A percentile compares a stretch with the other conserved stretches of the same genome.
These are phyloP conservation scores for Lichtheimia corymbifera DNA, from an alignment of 371 early-diverging fungal genomes.

Conservation along the genomic window DNA sequence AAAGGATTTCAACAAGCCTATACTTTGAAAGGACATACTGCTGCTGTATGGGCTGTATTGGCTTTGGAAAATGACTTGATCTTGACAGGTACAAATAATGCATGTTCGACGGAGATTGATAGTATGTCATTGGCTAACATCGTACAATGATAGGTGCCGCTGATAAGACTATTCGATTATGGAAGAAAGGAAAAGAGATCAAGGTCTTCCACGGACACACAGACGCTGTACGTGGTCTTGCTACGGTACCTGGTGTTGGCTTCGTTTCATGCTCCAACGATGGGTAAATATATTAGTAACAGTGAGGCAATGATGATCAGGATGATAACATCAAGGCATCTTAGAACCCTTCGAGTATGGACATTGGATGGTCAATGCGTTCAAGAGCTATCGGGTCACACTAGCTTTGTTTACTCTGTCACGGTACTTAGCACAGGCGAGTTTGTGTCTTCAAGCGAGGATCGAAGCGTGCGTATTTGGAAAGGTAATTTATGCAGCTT, in stretches of 20 bases:
- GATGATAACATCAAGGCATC: neutral
- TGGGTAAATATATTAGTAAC: constrained; percentile 44
- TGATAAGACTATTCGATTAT: constrained; percentile 89
- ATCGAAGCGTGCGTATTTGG: constrained; percentile 91
- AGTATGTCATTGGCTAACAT: neutral
- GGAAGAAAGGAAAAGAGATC: constrained; percentile 73
- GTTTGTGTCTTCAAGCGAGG: constrained; percentile 91
- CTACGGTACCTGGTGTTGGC: constrained; percentile 58
- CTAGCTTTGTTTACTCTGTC: constrained; percentile 91
- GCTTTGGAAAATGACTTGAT: constrained; percentile 69
- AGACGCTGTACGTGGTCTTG: constrained; percentile 89
- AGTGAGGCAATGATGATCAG: neutral
- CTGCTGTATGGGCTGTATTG: constrained; percentile 92
- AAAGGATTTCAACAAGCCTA: constrained; percentile 66
- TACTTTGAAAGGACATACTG: constrained; percentile 80
- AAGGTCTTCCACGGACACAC: constrained; percentile 85
- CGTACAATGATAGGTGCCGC: constrained; percentile 73
- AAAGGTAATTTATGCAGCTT: constrained; percentile 46
- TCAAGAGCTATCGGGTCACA: constrained; percentile 85
- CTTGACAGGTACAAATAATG: constrained; percentile 71
- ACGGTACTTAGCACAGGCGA: constrained; percentile 72
- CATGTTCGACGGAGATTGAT: no score
- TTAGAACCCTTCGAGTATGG: constrained; percentile 84
- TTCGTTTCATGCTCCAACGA: constrained; percentile 93
- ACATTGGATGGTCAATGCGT: constrained; percentile 70